A percentile compares a stretch with the other conserved stretches of the same genome.
Evolutionary conservation across 345 rosid species (phyloP).

Genomic region (Rubroshorea leprosula): DNA sequence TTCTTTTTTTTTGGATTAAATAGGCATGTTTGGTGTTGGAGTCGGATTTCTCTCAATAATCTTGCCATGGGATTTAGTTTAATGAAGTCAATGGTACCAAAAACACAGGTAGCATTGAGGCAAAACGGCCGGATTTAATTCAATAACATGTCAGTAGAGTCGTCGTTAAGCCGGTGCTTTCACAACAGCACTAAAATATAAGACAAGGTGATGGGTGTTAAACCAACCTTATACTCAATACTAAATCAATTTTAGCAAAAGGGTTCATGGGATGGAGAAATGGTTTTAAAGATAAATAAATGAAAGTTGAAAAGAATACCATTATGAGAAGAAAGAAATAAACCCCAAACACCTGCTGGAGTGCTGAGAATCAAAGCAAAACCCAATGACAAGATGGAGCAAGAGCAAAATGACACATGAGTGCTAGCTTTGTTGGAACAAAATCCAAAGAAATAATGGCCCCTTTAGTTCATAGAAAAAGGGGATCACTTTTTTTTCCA

Average conservation of each 20-base stretch:
- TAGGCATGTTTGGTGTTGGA: too few species aligned
- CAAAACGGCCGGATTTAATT: background rate
- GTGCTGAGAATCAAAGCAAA: background rate
- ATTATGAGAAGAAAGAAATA: background rate
- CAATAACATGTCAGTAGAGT: conserved; percentile 9
- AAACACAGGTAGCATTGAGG: background rate
- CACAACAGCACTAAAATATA: background rate
- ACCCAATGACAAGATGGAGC: background rate
- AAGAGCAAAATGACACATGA: conserved; percentile 5
- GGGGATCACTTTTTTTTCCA: conserved; percentile 27
- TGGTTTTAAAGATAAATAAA: background rate
- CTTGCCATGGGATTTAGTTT: too few species aligned
- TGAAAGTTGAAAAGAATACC: background rate
- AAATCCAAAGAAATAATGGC: conserved; percentile 19
- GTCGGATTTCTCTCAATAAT: too few species aligned
- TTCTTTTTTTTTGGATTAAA: too few species aligned
- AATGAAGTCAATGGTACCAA: conserved; percentile 1
- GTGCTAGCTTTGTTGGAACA: conserved; percentile 9
- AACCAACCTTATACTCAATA: conserved; percentile 16
- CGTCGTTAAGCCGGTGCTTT: background rate
- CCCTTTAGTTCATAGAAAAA: conserved; percentile 11
- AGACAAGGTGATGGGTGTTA: conserved; percentile 6
- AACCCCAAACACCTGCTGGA: background rate
- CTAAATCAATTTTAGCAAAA: conserved; percentile 2
- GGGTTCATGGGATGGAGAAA: background rate